phyloP scores from a whole-genome alignment of 2,329 filamentous ascomycete species.

The Sclerotinia nivalis region DNA sequence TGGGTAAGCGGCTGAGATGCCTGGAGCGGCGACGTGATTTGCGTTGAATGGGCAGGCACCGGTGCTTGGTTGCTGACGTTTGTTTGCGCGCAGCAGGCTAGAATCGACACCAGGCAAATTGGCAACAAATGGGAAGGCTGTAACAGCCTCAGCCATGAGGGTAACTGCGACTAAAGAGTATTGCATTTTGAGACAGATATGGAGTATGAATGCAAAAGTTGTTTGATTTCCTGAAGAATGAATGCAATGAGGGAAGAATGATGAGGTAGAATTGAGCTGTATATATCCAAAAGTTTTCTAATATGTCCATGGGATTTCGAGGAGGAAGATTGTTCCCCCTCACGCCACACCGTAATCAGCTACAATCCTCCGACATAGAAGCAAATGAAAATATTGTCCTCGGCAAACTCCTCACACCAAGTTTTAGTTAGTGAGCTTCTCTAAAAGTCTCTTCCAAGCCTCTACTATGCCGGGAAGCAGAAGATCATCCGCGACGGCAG shows the following conservation, averaged over 20 bases:
- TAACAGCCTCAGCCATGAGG: constrained; percentile 26
- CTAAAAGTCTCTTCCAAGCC: neutral
- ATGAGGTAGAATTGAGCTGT: neutral
- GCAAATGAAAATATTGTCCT: too few relatives aligned
- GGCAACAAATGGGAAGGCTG: constrained; percentile 45
- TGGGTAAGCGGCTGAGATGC: constrained; percentile 2
- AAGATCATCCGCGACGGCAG: neutral
- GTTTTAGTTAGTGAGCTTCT: neutral
- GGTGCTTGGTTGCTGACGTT: constrained; percentile 17
- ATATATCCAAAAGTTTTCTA: neutral
- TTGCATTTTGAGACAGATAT: neutral
- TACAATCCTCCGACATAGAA: neutral
- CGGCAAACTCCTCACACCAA: neutral
- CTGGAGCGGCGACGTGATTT: constrained; percentile 6
- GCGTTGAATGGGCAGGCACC: neutral
- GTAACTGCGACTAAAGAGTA: neutral
- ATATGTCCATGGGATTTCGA: neutral
- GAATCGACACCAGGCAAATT: constrained; percentile 43
- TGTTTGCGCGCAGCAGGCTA: constrained; percentile 35
- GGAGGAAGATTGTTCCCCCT: neutral
- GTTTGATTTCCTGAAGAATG: neutral
- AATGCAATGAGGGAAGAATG: neutral
- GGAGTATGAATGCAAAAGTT: neutral
- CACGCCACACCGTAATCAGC: neutral
- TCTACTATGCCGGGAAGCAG: neutral